These are phyloP conservation scores for Melampsora occidentalis DNA, from an alignment of 1,284 basidiomycete species.

Conservation along the genomic window DNA sequence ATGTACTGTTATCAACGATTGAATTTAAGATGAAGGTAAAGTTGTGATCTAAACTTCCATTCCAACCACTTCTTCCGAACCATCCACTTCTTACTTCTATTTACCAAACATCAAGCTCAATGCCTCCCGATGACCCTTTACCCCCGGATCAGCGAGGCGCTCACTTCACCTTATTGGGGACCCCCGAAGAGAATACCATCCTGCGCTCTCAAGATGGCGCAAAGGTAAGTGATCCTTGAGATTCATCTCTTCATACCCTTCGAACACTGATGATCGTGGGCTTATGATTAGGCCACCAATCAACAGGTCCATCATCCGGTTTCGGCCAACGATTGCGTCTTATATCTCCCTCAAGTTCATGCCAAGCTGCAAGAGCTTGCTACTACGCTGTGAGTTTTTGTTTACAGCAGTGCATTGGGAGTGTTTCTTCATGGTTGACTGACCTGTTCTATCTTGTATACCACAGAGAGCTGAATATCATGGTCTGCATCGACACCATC, in stretches of 20 bases:
- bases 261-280: no score
- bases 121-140: neutral
- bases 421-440: neutral
- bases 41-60: slow-evolving; percentile 46
- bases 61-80: neutral
- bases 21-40: slow-evolving; percentile 50
- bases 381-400: slow-evolving; percentile 17
- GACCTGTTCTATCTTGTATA: neutral
- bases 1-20: slow-evolving; percentile 61
- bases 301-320: no score
- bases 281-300: no score
- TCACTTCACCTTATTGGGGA: slow-evolving; percentile 42
- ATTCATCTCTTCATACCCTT: no score
- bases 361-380: slow-evolving; percentile 31
- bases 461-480: slow-evolving; percentile 64
- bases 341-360: slow-evolving; percentile 24
- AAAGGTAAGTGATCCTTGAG: no score
- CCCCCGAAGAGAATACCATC: slow-evolving; percentile 31
- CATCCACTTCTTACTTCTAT: slow-evolving; percentile 37
- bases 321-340: slow-evolving; percentile 25
- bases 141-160: slow-evolving; percentile 24
- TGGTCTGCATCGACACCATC: slow-evolving; percentile 50
- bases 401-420: neutral
- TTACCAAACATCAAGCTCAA: neutral
- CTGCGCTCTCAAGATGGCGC: neutral